Base-by-base conservation (phyloP, 2,329 filamentous ascomycete species). In the Fusarium mundagurra region DNA sequence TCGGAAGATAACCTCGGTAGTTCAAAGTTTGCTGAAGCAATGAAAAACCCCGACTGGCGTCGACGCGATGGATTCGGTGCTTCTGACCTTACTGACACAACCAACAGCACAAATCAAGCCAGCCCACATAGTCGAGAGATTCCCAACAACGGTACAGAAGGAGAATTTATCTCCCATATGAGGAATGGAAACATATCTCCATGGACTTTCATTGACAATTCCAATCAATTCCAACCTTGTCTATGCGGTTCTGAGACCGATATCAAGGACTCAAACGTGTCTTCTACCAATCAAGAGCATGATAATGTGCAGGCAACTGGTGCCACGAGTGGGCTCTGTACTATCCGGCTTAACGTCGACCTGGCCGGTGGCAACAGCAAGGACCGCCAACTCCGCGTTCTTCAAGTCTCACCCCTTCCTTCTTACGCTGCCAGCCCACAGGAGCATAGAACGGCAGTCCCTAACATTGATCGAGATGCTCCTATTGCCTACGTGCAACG, bases 41-140 rank as follows among this genome's bases (percentile, higher is more conserved):
- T 83, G 78, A 81, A 77, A 31, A 82, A 83, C 34, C 81, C 81
- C 20, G 76, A 83, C 55, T 83, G 82, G 82, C 79, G 81, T 34
- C 80, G 81, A 38, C 66, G 72, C 16, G 70, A 73, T 14, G 62
- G 70, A 6, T 60, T 51, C 24, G 60, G 53, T 22, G 57, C 60
- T n/a, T 68, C 61, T 36, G 45, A 67, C 20, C 67, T 68, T 6
- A 55, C 45, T 11, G n/a, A 39, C 14, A 63, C 76, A 12, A 48
- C 54, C 22, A 62, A 54, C 24, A 65, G 48, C 14, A 60, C 55
- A 14, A 58, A 58, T 20, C 45, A 54, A 13, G 47, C 36, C 16
- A 29, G 36, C 22, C n/a, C 24, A 8, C 47, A 57, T 17, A 27
- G 53, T 31, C 36, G 48, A 17, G 53, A 38, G 43, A 47, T 18